phyloP scores from a whole-genome alignment of 1,139 yeast species.

The Diutina mesorugosa region DNA sequence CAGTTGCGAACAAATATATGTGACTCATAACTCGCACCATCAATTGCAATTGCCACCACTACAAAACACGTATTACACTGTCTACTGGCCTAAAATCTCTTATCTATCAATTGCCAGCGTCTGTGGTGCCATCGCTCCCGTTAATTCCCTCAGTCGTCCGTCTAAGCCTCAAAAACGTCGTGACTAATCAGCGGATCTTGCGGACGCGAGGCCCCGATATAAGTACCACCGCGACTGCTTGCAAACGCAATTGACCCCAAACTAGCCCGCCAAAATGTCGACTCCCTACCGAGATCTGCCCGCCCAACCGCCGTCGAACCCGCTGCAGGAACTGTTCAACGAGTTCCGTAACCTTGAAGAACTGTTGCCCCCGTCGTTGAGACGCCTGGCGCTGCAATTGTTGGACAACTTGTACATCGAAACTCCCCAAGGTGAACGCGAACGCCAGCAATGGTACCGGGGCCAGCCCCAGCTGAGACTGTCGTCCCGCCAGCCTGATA shows the following conservation, averaged over 20 bases:
- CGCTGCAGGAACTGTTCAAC: constrained; percentile 9
- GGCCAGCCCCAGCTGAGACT: not conserved
- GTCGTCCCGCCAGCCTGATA: not conserved
- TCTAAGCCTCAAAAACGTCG: not conserved
- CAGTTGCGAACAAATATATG: not conserved
- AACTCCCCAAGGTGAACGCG: constrained; percentile 4
- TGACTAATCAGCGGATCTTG: not conserved
- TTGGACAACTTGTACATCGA: constrained; percentile 12
- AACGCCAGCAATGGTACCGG: constrained; percentile 3
- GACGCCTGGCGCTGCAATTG: constrained; percentile 28
- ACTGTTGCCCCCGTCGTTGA: constrained; percentile 30
- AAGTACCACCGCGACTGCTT: not conserved
- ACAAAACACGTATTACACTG: too few relatives aligned
- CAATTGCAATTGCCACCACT: not conserved
- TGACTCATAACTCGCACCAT: not conserved
- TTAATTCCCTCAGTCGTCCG: not conserved
- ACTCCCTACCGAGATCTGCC: not conserved
- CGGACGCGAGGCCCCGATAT: not conserved
- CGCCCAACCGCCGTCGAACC: not conserved
- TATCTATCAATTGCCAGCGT: too few relatives aligned
- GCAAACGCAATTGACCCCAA: not conserved
- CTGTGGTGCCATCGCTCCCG: not conserved
- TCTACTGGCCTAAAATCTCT: too few relatives aligned
- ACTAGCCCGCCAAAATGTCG: not conserved
- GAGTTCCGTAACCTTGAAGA: constrained; percentile 35